Evolutionary conservation across 176 grass and related monocot genomes (phyloP).

Genomic region (Avena insularis): DNA sequence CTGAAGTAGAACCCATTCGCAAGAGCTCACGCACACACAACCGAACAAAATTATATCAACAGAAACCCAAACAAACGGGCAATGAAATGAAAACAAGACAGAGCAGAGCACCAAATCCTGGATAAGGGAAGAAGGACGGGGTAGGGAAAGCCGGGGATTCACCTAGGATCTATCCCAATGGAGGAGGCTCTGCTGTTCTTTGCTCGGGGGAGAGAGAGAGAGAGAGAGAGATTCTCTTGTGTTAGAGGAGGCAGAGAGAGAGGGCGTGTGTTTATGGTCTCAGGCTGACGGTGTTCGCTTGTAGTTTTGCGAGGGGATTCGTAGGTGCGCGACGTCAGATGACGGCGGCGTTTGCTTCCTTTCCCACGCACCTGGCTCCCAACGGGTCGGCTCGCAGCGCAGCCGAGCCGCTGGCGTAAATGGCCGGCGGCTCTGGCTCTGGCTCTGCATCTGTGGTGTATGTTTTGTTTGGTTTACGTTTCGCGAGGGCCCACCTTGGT

Average conservation of each 20-base stretch:
- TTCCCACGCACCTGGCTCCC: constrained; percentile 12
- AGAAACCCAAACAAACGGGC: neutral
- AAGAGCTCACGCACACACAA: neutral
- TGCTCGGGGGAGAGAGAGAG: neutral
- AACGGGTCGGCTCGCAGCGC: neutral
- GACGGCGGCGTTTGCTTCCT: constrained; percentile 18
- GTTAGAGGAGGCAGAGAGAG: neutral
- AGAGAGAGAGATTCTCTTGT: constrained; percentile 19
- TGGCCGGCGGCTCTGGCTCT: neutral
- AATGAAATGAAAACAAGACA: neutral
- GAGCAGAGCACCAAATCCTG: constrained; percentile 1
- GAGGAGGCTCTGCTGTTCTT: constrained; percentile 4
- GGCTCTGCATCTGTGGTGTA: neutral
- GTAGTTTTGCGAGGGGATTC: neutral
- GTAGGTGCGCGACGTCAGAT: constrained; percentile 28
- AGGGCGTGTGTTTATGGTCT: neutral
- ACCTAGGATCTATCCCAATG: constrained; percentile 39
- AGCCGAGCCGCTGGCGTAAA: constrained; percentile 8
- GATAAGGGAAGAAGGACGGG: neutral
- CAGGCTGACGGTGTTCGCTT: constrained; percentile 6
- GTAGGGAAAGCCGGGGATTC: constrained; percentile 24
- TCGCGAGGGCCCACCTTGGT: neutral
- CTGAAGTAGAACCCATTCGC: neutral
- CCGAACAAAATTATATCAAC: neutral
- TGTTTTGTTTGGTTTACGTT: neutral